Conservation (phyloP, 768 basidiomycete genomes). For the Boletus fagicola region DNA sequence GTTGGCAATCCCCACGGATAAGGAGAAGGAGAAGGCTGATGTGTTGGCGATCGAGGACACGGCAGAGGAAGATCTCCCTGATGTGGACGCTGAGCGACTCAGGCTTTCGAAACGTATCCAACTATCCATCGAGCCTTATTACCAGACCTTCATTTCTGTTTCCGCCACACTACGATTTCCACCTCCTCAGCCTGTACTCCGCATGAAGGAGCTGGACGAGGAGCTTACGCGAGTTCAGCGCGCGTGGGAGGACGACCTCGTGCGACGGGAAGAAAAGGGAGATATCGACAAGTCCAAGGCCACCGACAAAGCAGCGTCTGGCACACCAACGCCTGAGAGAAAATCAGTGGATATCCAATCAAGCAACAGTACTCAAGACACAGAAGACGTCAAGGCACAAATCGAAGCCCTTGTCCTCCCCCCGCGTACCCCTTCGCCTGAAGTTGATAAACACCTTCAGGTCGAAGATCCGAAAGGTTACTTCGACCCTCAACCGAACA, state of each 20-base stretch:
- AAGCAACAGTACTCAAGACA: slow-evolving; percentile 23
- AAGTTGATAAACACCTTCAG: slow-evolving; percentile 25
- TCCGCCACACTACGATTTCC: slow-evolving; percentile 91
- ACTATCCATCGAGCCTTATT: slow-evolving; percentile 79
- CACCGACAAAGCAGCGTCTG: slow-evolving; percentile 17
- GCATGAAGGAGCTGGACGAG: slow-evolving; percentile 87
- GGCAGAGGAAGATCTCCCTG: slow-evolving; percentile 50
- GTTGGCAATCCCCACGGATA: slow-evolving; percentile 18
- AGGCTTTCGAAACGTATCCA: slow-evolving; percentile 76
- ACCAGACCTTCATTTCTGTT: slow-evolving; percentile 85
- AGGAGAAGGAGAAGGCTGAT: slow-evolving; percentile 15
- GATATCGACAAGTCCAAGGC: slow-evolving; percentile 17
- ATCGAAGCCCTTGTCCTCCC: slow-evolving; percentile 54
- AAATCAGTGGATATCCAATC: slow-evolving; percentile 12
- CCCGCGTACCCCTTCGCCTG: slow-evolving; percentile 40
- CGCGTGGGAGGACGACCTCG: slow-evolving; percentile 86
- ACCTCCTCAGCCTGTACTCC: slow-evolving; percentile 83
- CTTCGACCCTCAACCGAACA: slow-evolving; percentile 39
- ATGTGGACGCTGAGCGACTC: slow-evolving; percentile 69
- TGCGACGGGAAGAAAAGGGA: slow-evolving; percentile 70
- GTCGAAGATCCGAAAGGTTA: slow-evolving; percentile 40
- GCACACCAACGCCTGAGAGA: slow-evolving; percentile 32
- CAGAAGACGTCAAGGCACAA: slow-evolving; percentile 61
- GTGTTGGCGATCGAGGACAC: slow-evolving; percentile 26
- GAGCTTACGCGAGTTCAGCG: slow-evolving; percentile 65